Conservation (phyloP, 495 filamentous ascomycete species). For the Parathielavia appendiculata region DNA sequence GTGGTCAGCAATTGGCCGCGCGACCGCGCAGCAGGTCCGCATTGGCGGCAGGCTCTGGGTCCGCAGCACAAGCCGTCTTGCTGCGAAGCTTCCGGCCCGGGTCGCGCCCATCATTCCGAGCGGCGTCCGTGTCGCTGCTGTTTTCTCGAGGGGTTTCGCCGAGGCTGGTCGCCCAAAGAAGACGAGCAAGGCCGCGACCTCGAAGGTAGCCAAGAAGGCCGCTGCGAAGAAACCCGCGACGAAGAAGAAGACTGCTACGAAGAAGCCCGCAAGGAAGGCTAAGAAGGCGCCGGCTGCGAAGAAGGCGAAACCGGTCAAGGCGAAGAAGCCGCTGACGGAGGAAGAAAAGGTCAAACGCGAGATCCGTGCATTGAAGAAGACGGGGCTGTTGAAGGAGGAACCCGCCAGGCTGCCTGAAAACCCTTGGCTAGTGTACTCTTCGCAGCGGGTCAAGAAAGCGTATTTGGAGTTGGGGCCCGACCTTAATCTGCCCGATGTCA, state of each 20-base stretch:
- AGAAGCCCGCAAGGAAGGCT: constrained; percentile 18
- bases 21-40: constrained; percentile 23
- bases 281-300: constrained; percentile 13
- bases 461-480: too few relatives aligned
- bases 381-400: constrained; percentile 30
- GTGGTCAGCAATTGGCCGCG: constrained; percentile 29
- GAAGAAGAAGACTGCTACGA: constrained; percentile 5
- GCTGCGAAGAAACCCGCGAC: constrained; percentile 13
- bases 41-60: constrained; percentile 11
- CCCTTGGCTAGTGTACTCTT: constrained; percentile 24
- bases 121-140: constrained; percentile 14
- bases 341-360: constrained; percentile 17
- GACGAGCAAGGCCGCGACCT: constrained; percentile 8
- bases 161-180: constrained; percentile 14
- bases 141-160: constrained; percentile 28
- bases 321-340: constrained; percentile 23
- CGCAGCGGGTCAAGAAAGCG: constrained; percentile 11
- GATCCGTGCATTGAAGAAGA: constrained; percentile 20
- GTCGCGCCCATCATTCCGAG: constrained; percentile 8
- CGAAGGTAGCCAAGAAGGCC: constrained; percentile 15
- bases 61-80: constrained; percentile 5
- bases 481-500: neutral
- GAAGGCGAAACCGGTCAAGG: constrained; percentile 10
- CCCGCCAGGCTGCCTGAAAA: constrained; percentile 13
- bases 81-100: constrained; percentile 1